A percentile compares a stretch with the other conserved stretches of the same genome.
phyloP scores from a whole-genome alignment of 2,329 filamentous ascomycete genomes.

The Aspergillus pseudonomiae region DNA sequence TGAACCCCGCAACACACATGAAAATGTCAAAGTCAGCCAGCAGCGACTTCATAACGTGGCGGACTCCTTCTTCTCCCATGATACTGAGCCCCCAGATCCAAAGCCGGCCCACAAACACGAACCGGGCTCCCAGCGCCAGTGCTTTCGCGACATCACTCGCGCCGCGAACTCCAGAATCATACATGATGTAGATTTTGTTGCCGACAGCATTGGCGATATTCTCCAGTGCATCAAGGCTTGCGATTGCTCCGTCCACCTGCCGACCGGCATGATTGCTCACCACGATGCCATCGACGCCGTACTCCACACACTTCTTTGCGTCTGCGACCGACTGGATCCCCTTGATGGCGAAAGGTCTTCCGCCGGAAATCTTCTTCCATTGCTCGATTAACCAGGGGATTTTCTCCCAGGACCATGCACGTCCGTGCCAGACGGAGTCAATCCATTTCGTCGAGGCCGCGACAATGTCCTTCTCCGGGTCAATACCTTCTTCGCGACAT shows the following conservation, averaged over 20 bases:
- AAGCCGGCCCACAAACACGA: slow-evolving; percentile 63
- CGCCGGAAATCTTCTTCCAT: slow-evolving; percentile 57
- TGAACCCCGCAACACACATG: slow-evolving; percentile 62
- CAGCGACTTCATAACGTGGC: slow-evolving; percentile 64
- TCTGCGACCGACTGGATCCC: slow-evolving; percentile 71
- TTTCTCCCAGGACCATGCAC: slow-evolving; percentile 67
- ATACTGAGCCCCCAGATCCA: slow-evolving; percentile 65
- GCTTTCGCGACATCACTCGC: slow-evolving; percentile 64
- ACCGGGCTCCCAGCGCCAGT: slow-evolving; percentile 63
- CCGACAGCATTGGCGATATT: slow-evolving; percentile 59
- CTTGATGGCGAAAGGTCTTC: slow-evolving; percentile 66
- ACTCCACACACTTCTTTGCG: slow-evolving; percentile 61
- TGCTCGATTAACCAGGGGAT: slow-evolving; percentile 65
- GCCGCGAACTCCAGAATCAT: slow-evolving; percentile 61
- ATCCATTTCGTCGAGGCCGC: slow-evolving; percentile 65
- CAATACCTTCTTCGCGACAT: slow-evolving; percentile 56
- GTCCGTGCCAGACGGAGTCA: slow-evolving; percentile 66
- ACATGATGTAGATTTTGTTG: slow-evolving; percentile 58
- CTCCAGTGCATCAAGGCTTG: slow-evolving; percentile 62
- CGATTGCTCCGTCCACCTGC: slow-evolving; percentile 64
- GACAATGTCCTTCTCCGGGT: slow-evolving; percentile 55
- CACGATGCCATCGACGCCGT: slow-evolving; percentile 68
- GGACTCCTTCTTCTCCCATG: slow-evolving; percentile 62
- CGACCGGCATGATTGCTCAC: slow-evolving; percentile 72
- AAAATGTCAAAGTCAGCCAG: slow-evolving; percentile 65